Evolutionary conservation across 2,329 filamentous ascomycete species (phyloP), one percentile per base, ranked within the genome.

Genomic region (Colletotrichum lentis): DNA sequence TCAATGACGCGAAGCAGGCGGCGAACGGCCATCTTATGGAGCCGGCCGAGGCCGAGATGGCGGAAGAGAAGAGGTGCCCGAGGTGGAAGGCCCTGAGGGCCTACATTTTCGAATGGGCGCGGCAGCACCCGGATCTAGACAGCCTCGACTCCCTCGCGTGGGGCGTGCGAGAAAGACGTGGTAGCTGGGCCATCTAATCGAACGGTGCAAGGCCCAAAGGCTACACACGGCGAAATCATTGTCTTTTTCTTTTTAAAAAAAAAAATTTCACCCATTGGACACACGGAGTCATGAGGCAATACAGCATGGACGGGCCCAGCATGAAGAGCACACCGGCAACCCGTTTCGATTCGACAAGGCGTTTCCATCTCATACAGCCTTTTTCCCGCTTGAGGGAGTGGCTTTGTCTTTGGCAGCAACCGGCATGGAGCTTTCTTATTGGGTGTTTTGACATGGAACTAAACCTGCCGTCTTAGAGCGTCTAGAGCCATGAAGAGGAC

Each of bases 91-190:
- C 95, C 1, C 82, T 98, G 50, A 90, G 90, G 74, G 76, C 89
- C 47, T 98, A 98, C 77, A 91, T 98, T 46, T 85, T 85, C 44
- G 94, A 97, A 77, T 98, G 95, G 95, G 94, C 91, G 27, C 85
- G 91, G 64, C 94, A 97, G 78, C 92, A 96, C 76, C 93, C 94
- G 5, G 85, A 88, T 70, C 88, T 96, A 77, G 84, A 88, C 72
- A 82, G 83, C 64, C 83, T 87, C 70, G 84, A 84, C 62, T 82
- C 86, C 3, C 79, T 87, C 71, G 86, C 86, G 5, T 93, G 91
- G 91, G 91, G 91, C 14, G 86, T 91, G 55, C 81, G 84, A 63
- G 88, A 88, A 69, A 80, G 89, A 68, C 81, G 87, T 75, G 91
- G 91, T 64, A 93, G 90, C 73, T 94, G 91, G 91, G 91, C 90